A percentile compares a stretch with the other conserved stretches of the same genome.
Evolutionary conservation across 345 rosid species (phyloP).

Genomic region (Melaleuca alternifolia): DNA sequence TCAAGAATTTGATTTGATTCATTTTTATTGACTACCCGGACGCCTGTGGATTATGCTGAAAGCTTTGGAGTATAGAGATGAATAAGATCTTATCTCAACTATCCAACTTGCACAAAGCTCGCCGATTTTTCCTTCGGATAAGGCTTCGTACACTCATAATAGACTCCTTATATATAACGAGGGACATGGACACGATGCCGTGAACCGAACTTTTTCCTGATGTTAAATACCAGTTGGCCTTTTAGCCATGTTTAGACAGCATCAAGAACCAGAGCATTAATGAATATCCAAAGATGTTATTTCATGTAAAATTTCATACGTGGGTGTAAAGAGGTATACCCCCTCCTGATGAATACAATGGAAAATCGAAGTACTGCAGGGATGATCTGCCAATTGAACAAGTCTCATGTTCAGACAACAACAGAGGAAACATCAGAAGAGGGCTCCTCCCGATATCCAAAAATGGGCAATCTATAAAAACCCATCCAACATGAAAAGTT

Average conservation of each 20-base stretch:
- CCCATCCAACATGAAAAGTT: neutral
- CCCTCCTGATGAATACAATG: neutral
- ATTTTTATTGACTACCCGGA: neutral
- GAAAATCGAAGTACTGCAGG: neutral
- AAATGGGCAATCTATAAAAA: neutral
- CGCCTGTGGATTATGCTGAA: neutral
- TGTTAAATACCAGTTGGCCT: neutral
- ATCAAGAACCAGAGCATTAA: neutral
- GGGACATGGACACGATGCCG: fast-evolving
- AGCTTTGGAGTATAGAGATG: neutral
- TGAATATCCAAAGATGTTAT: neutral
- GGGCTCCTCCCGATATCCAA: neutral
- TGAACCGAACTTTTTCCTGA: neutral
- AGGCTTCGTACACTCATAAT: neutral
- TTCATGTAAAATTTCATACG: neutral
- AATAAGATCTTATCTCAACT: neutral
- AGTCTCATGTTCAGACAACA: neutral
- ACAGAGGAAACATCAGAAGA: neutral
- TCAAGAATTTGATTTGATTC: neutral
- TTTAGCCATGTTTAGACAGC: neutral
- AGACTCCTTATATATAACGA: neutral
- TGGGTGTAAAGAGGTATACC: neutral
- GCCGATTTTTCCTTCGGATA: neutral
- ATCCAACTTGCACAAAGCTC: neutral
- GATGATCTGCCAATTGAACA: neutral